These are phyloP conservation scores for Lachnellula hyalina DNA, from an alignment of 2,329 filamentous ascomycete genomes.

Conservation along the genomic window DNA sequence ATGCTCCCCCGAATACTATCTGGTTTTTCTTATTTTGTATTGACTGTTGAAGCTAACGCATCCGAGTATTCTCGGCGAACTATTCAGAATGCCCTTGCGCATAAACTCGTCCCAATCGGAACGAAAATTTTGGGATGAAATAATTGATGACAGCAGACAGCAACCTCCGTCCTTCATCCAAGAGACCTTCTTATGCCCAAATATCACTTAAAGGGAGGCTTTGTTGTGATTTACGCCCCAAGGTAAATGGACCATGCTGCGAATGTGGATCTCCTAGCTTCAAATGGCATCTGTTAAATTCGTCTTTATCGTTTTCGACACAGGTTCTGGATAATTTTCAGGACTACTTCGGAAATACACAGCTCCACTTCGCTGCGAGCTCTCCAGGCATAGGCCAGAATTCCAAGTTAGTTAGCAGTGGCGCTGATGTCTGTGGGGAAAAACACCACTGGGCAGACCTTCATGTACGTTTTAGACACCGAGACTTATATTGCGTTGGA, in stretches of 20 bases:
- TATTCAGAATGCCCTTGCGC: no score
- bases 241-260: neutral
- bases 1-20: no score
- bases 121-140: constrained; percentile 4
- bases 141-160: constrained; percentile 2
- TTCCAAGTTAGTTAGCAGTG: constrained; percentile 1
- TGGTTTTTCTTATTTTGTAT: no score
- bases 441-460: constrained; percentile 5
- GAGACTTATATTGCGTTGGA: neutral
- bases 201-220: neutral
- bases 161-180: neutral
- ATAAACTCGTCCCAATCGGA: neutral
- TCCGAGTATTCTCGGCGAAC: no score
- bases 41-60: no score
- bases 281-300: no score
- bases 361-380: constrained; percentile 8
- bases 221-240: neutral
- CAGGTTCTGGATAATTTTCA: neutral
- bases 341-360: constrained; percentile 11
- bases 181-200: neutral
- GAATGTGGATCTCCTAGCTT: neutral
- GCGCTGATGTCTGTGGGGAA: constrained; percentile 5
- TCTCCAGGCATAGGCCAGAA: neutral
- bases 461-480: constrained; percentile 5
- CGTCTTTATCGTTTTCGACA: neutral